Conservation (phyloP, 2,329 filamentous ascomycete genomes). For the Neobulgaria alba region DNA sequence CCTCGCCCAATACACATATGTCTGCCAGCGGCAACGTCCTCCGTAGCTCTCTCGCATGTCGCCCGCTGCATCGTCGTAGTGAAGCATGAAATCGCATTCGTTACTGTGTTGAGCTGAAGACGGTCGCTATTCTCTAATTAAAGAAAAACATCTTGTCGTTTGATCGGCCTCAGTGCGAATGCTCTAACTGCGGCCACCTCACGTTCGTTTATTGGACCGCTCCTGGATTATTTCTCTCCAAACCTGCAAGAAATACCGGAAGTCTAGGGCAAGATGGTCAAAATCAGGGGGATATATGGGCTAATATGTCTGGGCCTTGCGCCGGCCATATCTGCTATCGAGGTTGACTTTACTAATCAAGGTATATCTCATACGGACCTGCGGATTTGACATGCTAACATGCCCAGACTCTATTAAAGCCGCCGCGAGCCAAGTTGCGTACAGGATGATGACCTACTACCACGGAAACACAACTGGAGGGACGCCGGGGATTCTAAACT, state of each 20-base stretch:
- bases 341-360: constrained; percentile 3
- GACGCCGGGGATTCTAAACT: constrained; percentile 40
- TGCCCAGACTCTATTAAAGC: constrained; percentile 25
- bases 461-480: constrained; percentile 40
- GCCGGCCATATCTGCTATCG: constrained; percentile 5
- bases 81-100: background rate
- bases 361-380: background rate
- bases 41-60: background rate
- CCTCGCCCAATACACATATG: background rate
- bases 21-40: background rate
- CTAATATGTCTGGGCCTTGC: background rate
- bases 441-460: constrained; percentile 42
- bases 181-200: background rate
- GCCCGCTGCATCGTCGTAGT: background rate
- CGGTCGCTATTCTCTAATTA: no score
- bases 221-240: background rate
- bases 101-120: no score
- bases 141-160: no score
- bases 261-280: background rate
- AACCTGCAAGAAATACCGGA: background rate
- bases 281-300: background rate
- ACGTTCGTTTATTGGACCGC: background rate
- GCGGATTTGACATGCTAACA: constrained; percentile 29
- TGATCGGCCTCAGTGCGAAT: background rate
- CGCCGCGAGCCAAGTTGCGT: constrained; percentile 29